Evolutionary conservation across 805 yeast species (phyloP), one percentile per base, ranked within the genome.

Genomic region (Candida insectorum): DNA sequence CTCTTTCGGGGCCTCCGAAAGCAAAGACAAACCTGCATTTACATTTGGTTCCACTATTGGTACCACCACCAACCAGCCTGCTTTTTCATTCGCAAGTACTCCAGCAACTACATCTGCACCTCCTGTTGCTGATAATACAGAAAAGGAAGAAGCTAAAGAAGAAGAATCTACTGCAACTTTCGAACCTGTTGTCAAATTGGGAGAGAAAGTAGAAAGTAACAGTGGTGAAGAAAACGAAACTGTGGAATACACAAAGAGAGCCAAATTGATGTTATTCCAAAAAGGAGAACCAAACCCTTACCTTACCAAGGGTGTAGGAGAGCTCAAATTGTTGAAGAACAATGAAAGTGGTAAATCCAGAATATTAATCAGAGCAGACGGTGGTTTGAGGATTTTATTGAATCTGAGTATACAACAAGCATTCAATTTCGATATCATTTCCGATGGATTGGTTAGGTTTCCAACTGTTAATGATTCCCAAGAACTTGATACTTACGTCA

Each of bases 161-260:
- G 73, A 64, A 31, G 72, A 69, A 36, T 69, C 69, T 4, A 68
- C 66, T 24, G 77, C 69, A 1, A 67, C 75, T 42, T 77, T 71
- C 43, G 29, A 37, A 3, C 66, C 69, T 2, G 53, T 63, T 27
- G 67, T 58, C 2, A 36, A 50, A 24, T 41, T 62, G 26, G 60
- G 65, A 14, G 72, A 76, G 30, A 69, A 79, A 34, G 67, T 79
- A 9, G 75, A 73, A 5, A 39, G 37, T 15, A 66, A 72, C 45
- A 84, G 91, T 6, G 97, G 96, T 13, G 97, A 91, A 60, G 96
- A 88, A 59, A 72, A 76, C 34, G 97, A 91, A 60, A 76, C 69
- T 2, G 53, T 70, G 0, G 49, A 75, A 16, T 84, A 73, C 46
- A 73, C 80, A 27, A 80, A 84, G 48, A 73, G 84, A 49, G 73